Percentiles rank a stretch among this genome's conserved stretches.
These are phyloP conservation scores for Colletotrichum simmondsii DNA, from an alignment of 2,329 filamentous ascomycete genomes.

Conservation along the genomic window DNA sequence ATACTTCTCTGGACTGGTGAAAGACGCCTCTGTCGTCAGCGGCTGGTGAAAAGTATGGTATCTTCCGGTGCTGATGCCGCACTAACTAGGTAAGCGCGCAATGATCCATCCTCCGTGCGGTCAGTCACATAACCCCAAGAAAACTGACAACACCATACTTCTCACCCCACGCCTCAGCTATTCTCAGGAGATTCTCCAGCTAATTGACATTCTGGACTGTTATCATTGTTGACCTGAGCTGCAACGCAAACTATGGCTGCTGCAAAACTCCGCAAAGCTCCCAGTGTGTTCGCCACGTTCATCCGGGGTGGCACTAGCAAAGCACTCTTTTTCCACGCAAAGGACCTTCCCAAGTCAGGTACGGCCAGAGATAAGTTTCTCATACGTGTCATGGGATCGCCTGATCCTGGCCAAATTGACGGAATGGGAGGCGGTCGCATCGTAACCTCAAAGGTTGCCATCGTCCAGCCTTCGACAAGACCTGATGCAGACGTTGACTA, in stretches of 20 bases:
- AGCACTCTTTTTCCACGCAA: neutral
- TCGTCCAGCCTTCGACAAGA: neutral
- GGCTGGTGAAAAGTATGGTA: too few relatives aligned
- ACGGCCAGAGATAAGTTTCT: neutral
- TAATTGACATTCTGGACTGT: too few relatives aligned
- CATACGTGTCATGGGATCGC: neutral
- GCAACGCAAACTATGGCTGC: neutral
- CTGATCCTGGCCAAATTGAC: neutral
- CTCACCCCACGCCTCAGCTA: too few relatives aligned
- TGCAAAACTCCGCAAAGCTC: neutral
- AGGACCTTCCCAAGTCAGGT: neutral
- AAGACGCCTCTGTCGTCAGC: too few relatives aligned
- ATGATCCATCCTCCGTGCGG: too few relatives aligned
- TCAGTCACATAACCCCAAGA: too few relatives aligned
- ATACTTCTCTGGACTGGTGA: too few relatives aligned
- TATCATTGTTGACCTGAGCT: too few relatives aligned
- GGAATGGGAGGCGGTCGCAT: neutral
- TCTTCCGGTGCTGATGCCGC: too few relatives aligned
- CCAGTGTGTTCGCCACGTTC: neutral
- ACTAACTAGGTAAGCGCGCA: too few relatives aligned
- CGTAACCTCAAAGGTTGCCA: neutral
- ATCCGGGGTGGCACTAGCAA: neutral
- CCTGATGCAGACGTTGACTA: neutral
- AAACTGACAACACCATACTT: too few relatives aligned
- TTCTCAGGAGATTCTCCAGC: too few relatives aligned